Base-by-base conservation (phyloP, 1,284 basidiomycete genomes). In the Ceratobasidium sp. region DNA sequence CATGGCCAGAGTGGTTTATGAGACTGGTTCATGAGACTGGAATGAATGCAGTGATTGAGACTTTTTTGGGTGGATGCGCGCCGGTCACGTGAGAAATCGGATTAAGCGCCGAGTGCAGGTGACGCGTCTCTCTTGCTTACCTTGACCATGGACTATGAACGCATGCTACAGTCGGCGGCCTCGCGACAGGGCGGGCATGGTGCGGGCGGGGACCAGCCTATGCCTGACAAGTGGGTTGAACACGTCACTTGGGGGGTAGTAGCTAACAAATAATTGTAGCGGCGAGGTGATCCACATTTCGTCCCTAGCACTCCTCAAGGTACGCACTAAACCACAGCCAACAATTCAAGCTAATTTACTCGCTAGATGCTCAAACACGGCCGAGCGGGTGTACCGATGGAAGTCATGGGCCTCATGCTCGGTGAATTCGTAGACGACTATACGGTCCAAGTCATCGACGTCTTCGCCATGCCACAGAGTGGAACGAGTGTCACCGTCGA, bases 381-480 rank as follows among this genome's bases (percentile, higher is more conserved):
- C 20, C 89, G 97, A 67, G 96, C 97, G 32, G 97, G 97, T 74
- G 97, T 99, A 40, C 97, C 97, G 12, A 97, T 99, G 93, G 97
- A 99, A 81, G 97, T 99, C 75, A 99, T 99, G 97, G 97, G 97
- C 74, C 87, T 99, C 69, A 96, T 99, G 93, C 85, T 99, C 31
- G 97, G 97, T 29, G 96, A 98, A 78, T 99, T 99, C 75, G 93
- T 99, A 54, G 97, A 99, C 81, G 97, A 99, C 77, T 99, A 98
- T 82, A 98, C 95, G 0, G 92, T 96, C 22, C 90, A 67, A 52
- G 96, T 98, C 67, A 92, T 98, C 77, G 97, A 99, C 77, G 97
- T 99, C 72, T 99, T 99, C 77, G 97, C 97, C 52, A 99, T 99
- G 97, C 97, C 97, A 38, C 97, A 99, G 77, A 96, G 94, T 20